phyloP scores from a whole-genome alignment of 768 basidiomycete species.

The Xerocomus potaroensis region DNA sequence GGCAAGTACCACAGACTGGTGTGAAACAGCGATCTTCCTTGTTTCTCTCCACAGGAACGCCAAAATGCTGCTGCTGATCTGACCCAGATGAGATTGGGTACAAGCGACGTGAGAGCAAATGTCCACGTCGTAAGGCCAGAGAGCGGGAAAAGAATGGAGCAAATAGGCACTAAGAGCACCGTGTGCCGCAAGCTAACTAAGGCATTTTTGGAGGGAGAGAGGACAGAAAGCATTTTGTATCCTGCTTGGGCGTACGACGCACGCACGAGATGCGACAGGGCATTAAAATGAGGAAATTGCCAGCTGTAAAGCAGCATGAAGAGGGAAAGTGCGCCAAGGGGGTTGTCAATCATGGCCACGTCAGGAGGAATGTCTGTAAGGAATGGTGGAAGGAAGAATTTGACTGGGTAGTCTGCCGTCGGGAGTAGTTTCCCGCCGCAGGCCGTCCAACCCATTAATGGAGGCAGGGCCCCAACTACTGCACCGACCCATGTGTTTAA shows the following conservation, averaged over 20 bases:
- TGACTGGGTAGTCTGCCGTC: constrained; percentile 51
- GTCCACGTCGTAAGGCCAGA: constrained; percentile 91
- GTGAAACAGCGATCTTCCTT: constrained; percentile 75
- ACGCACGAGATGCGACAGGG: constrained; percentile 83
- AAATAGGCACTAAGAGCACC: constrained; percentile 69
- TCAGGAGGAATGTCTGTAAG: constrained; percentile 41
- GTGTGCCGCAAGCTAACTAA: constrained; percentile 84
- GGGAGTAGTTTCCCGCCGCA: constrained; percentile 79
- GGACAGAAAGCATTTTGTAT: constrained; percentile 87
- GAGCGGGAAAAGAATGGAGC: constrained; percentile 76
- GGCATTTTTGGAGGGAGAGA: constrained; percentile 74
- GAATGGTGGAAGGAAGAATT: constrained; percentile 60
- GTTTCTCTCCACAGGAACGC: constrained; percentile 64
- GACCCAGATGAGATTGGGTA: constrained; percentile 71
- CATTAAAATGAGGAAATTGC: constrained; percentile 99
- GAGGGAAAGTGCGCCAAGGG: constrained; percentile 74
- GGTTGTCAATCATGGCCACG: constrained; percentile 63
- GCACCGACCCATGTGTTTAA: constrained; percentile 94
- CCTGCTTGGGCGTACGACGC: constrained; percentile 90
- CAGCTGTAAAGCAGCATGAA: constrained; percentile 88
- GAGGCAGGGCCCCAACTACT: constrained; percentile 88
- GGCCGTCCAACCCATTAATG: constrained; percentile 98
- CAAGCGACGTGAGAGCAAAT: constrained; percentile 72
- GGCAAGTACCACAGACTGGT: constrained; percentile 89
- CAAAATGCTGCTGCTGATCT: constrained; percentile 74